Evolutionary conservation across 805 yeast species (phyloP), one percentile per base, ranked within the genome.

Genomic region (Sugiyamaella marilandica): DNA sequence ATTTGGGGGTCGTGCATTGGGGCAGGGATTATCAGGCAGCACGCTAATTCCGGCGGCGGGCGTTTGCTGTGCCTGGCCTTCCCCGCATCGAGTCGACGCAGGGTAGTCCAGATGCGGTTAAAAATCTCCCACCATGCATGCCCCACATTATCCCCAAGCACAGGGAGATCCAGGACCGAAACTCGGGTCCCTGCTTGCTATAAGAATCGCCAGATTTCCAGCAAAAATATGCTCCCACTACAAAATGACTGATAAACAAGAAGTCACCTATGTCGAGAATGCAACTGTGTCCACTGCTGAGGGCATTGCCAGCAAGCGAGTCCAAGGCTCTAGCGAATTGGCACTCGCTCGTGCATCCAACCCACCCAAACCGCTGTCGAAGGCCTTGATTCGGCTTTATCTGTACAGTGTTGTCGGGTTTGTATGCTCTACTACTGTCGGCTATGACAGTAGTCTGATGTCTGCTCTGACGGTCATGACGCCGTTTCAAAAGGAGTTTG

Each of bases 401-500:
- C 21, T 34, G 16, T 50, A 46, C 35, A 32, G 49, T 33, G 19
- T 37, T 14, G 32, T 50, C 8, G 53, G 53, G 18, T 49, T 49
- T 19, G 18, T 41, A 10, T 41, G 52, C 33, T 41, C 52, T 9
- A 37, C 47, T 13, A 49, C 44, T 32, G 41, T 35, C 7, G 56
- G 43, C 24, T 39, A 39, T 10, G 43, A 39, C 19, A 39, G 41
- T 13, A 44, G 51, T 35, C 36, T 54, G 19, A 54, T 54, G 57
- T 45, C 47, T 5, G 32, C 47, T 18, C 41, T 54, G 18, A 43
- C 53, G 33, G 49, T 46, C 7, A 54, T 44, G 47, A 33, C 26
- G 37, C 50, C 52, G 10, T 54, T 54, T 47, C 49, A 51, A 26
- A 18, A 14, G 36, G 24, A 19, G 21, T 54, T 54, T 47, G 56